Conservation (phyloP, 1,139 yeast species). For the Saccharomycopsis crataegensis region DNA sequence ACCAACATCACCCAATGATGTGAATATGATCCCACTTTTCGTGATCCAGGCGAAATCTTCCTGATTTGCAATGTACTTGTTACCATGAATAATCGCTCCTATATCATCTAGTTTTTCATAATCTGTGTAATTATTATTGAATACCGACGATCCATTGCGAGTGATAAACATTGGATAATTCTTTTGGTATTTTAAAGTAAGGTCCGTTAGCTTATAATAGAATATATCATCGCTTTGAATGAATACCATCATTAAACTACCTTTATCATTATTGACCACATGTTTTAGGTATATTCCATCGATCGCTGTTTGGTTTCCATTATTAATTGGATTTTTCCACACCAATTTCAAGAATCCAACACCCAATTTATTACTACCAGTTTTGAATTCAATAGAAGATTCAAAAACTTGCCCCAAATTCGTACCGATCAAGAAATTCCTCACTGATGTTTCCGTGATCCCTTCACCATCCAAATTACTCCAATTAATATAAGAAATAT, state of each 20-base stretch:
- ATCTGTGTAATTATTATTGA: constrained; percentile 26
- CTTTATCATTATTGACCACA: constrained; percentile 14
- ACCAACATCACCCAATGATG: not conserved
- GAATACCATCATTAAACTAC: constrained; percentile 26
- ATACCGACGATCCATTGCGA: not conserved
- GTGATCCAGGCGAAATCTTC: constrained; percentile 39
- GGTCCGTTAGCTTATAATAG: constrained; percentile 29
- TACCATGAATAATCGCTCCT: constrained; percentile 26
- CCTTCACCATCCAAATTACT: constrained; percentile 26
- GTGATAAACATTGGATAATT: constrained; percentile 3
- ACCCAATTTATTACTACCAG: constrained; percentile 34
- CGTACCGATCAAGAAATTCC: constrained; percentile 44
- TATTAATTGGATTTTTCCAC: constrained; percentile 27
- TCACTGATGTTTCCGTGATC: constrained; percentile 32
- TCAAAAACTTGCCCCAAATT: constrained; percentile 40
- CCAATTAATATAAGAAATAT: constrained; percentile 39
- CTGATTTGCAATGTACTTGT: constrained; percentile 27
- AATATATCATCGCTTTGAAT: constrained; percentile 35
- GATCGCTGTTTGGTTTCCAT: constrained; percentile 22
- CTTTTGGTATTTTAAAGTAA: not conserved
- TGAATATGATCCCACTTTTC: constrained; percentile 34
- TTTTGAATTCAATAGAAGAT: constrained; percentile 34
- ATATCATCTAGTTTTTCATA: constrained; percentile 31
- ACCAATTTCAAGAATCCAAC: constrained; percentile 36
- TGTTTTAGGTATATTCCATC: constrained; percentile 29